phyloP scores from a whole-genome alignment of 148 eudicot genomes.

The Drosera capensis region DNA sequence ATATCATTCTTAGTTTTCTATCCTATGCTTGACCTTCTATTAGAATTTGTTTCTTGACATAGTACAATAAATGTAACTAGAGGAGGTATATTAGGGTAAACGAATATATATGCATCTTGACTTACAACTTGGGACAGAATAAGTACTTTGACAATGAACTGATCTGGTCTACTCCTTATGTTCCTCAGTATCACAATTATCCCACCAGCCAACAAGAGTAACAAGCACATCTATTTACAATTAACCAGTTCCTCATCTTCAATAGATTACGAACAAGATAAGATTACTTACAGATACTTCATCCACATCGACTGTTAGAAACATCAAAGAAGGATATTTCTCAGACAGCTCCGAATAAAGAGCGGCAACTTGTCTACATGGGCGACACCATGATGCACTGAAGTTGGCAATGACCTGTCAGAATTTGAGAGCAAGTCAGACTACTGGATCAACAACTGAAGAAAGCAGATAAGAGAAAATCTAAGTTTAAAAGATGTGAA shows the following conservation, averaged over 20 bases:
- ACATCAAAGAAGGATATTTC: slow-evolving; percentile 58
- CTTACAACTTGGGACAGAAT: neutral
- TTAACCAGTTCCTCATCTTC: neutral
- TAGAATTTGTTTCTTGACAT: too few relatives aligned
- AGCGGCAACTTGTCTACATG: slow-evolving; percentile 84
- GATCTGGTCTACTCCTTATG: neutral
- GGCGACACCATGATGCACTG: slow-evolving; percentile 96
- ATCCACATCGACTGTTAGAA: slow-evolving; percentile 81
- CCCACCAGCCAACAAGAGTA: neutral
- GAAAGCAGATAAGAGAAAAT: too few relatives aligned
- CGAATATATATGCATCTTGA: too few relatives aligned
- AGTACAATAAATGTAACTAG: too few relatives aligned
- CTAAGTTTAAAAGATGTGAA: neutral
- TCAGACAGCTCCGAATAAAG: slow-evolving; percentile 65
- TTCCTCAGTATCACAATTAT: neutral
- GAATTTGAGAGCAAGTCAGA: neutral
- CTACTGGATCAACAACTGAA: neutral
- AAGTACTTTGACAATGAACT: neutral
- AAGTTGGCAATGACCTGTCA: slow-evolving; percentile 86
- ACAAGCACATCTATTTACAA: neutral
- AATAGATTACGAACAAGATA: neutral
- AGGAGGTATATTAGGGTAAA: too few relatives aligned
- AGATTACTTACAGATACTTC: slow-evolving; percentile 62
- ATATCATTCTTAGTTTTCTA: too few relatives aligned
- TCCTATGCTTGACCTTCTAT: too few relatives aligned